Base-by-base conservation (phyloP, 148 eudicot species). In the Silene conica region DNA sequence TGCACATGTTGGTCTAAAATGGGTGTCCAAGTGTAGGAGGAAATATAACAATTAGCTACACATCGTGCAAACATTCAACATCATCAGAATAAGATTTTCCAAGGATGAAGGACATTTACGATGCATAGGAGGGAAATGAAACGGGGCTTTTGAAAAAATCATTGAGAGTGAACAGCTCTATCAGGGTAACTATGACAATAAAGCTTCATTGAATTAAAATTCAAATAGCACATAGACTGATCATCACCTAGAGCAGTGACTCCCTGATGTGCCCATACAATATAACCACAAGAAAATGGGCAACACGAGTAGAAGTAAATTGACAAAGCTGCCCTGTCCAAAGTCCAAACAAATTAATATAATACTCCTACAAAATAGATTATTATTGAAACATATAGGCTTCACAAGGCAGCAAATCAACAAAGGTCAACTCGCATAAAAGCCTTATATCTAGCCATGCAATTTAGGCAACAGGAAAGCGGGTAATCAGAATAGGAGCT, bases 131-230 rank as follows among this genome's bases (percentile, higher is more conserved):
- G 1, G 8, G 9, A 38, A 38, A 38, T 38, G 43, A 6, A 38
- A 38, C 2, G 8, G 43, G 43, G 43, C 8, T 38, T 38, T 38
- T 6, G 6, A 34, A 34, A 3, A 38, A 38, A 38, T 9, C 43
- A 38, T 38, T 7, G 43, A 38, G 43, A 38, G 9, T 38, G 43
- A 38, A 38, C 43, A 38, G 74, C 74, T 70, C 83, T 38, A 81
- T 80, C 83, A 80, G 83, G 61, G 84, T 84, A 84, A 81, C 82
- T 84, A 84, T 84, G 84, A 81, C 84, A 46, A 75, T 43, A 76
- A 73, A 56, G 81, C 81, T 77, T 82, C 84, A 81, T 65, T 81
- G 81, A 77, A 78, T 8, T 18, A 8, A 70, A 25, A 73, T 82
- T 78, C 81, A 82, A n/a, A 82, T 78, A 78, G 84, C 84, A 28